phyloP scores from a whole-genome alignment of 1,284 basidiomycete genomes.

The Irpex sp. region DNA sequence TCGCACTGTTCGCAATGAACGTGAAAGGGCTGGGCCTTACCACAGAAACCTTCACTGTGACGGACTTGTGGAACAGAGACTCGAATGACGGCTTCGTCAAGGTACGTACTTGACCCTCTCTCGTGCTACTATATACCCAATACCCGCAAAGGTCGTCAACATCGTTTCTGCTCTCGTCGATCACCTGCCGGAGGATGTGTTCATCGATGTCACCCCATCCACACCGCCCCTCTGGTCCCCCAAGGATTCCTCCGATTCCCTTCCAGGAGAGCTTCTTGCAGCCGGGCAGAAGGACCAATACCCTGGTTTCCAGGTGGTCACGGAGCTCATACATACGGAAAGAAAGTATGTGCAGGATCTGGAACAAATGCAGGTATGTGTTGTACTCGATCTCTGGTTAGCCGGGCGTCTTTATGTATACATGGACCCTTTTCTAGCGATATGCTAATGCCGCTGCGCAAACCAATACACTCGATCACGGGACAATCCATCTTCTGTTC shows the following conservation, averaged over 20 bases:
- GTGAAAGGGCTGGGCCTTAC: slow-evolving; percentile 54
- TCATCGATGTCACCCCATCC: slow-evolving; percentile 60
- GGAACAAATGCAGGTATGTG: slow-evolving; percentile 89
- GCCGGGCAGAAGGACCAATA: slow-evolving; percentile 44
- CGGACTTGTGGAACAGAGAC: slow-evolving; percentile 85
- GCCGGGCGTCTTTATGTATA: slow-evolving; percentile 13
- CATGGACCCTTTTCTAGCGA: slow-evolving; percentile 45
- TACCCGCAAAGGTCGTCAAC: slow-evolving; percentile 70
- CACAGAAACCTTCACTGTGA: slow-evolving; percentile 79
- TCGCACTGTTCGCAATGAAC: slow-evolving; percentile 77
- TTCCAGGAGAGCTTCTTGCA: slow-evolving; percentile 38
- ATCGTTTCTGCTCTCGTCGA: slow-evolving; percentile 88
- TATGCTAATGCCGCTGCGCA: slow-evolving; percentile 80
- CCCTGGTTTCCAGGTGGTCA: slow-evolving; percentile 75
- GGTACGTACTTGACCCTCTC: slow-evolving; percentile 42
- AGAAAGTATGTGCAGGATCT: slow-evolving; percentile 98
- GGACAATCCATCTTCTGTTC: slow-evolving; percentile 95
- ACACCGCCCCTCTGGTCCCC: slow-evolving; percentile 50
- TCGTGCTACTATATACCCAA: slow-evolving; percentile 4
- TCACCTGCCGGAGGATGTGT: slow-evolving; percentile 71
- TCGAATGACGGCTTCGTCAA: slow-evolving; percentile 95
- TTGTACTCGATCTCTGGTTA: slow-evolving; percentile 4
- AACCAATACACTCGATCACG: slow-evolving; percentile 85
- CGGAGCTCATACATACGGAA: slow-evolving; percentile 91
- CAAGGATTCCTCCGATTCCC: slow-evolving; percentile 58